A percentile compares a stretch with the other conserved stretches of the same genome.
Conservation (phyloP, 148 eudicot species). For the Amaranthus hypochondriacus region DNA sequence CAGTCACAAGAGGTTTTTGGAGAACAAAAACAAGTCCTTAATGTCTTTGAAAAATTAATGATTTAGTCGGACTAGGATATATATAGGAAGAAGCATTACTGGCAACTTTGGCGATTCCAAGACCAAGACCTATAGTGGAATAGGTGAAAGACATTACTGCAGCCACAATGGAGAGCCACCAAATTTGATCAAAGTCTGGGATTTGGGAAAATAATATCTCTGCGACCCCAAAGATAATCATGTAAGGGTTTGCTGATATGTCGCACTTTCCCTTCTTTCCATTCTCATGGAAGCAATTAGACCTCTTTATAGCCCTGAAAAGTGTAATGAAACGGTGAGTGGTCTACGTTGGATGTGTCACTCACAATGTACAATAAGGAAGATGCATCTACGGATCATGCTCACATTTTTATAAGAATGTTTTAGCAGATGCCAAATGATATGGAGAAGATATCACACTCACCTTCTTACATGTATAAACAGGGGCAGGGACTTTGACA, state of each 20-base stretch:
- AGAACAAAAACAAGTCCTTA: neutral
- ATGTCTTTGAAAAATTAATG: constrained; percentile 5
- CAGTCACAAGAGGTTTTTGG: neutral
- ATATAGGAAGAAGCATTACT: constrained; percentile 32
- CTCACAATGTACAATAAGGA: too few relatives aligned
- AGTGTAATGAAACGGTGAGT: neutral
- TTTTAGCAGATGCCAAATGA: neutral
- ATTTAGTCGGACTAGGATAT: neutral
- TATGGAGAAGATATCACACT: too few relatives aligned
- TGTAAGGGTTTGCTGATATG: constrained; percentile 61
- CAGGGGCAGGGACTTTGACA: too few relatives aligned
- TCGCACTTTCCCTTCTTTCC: constrained; percentile 41
- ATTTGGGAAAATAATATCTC: constrained; percentile 69
- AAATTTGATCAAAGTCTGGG: constrained; percentile 72
- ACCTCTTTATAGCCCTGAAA: constrained; percentile 65
- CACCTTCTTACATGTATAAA: too few relatives aligned
- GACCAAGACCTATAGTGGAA: constrained; percentile 72
- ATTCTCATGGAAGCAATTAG: constrained; percentile 63
- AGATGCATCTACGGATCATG: neutral
- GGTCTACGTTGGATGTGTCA: too few relatives aligned
- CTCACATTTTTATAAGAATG: neutral
- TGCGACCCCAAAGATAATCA: constrained; percentile 58
- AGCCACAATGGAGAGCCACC: constrained; percentile 80
- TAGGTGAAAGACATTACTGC: constrained; percentile 85
- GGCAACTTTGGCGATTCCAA: constrained; percentile 63